phyloP scores from a whole-genome alignment of 2,329 filamentous ascomycete genomes.

The Myriosclerotinia scirpicola region DNA sequence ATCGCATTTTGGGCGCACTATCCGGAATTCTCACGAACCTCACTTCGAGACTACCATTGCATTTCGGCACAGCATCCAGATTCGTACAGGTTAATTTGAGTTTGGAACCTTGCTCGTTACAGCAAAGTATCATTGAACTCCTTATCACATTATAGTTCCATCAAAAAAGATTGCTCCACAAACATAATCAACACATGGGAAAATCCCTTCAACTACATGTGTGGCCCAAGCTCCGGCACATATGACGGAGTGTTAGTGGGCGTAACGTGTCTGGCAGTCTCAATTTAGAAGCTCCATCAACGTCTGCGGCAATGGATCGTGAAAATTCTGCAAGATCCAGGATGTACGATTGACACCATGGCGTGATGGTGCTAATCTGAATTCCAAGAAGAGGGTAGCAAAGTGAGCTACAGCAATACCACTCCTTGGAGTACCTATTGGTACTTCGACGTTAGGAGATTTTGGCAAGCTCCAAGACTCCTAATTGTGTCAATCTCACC shows the following conservation, averaged over 20 bases:
- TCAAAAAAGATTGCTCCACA: not conserved
- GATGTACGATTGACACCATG: conserved; percentile 5
- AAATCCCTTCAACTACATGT: not conserved
- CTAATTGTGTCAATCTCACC: not conserved
- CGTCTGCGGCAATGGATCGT: conserved; percentile 7
- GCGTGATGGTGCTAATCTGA: not conserved
- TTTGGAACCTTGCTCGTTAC: not conserved
- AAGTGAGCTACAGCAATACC: conserved; percentile 10
- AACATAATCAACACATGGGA: conserved; percentile 1
- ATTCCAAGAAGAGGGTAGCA: conserved; percentile 4
- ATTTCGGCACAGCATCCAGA: not conserved
- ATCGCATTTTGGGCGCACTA: not conserved
- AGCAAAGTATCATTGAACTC: not conserved
- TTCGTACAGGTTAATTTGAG: not conserved
- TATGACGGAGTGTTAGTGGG: conserved; percentile 3
- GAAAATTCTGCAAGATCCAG: conserved; percentile 7
- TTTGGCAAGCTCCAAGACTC: conserved; percentile 15
- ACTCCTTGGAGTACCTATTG: conserved; percentile 15
- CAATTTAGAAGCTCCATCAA: conserved; percentile 14
- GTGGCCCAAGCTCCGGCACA: conserved; percentile 12
- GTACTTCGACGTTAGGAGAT: conserved; percentile 4
- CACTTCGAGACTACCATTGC: not conserved
- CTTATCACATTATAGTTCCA: not conserved
- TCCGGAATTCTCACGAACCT: not conserved
- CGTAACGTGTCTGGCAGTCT: conserved; percentile 8